Evolutionary conservation across 83 land plant genomes (phyloP).

Genomic region (Larix sibirica): DNA sequence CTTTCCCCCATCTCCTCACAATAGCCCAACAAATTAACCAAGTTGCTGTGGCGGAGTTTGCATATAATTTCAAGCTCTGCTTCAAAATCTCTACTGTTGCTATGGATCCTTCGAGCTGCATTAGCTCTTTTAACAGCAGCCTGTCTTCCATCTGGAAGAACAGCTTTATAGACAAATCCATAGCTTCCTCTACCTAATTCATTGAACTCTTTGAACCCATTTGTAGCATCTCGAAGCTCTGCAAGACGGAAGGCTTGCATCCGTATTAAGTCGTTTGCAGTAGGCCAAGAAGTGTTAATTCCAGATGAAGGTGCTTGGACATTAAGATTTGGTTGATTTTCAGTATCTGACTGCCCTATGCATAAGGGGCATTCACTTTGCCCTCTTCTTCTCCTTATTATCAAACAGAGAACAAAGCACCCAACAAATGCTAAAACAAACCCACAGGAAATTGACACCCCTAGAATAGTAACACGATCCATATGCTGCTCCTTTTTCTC

Average conservation of each 20-base stretch:
- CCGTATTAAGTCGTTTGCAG: conserved; percentile 9
- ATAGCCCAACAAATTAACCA: conserved; percentile 74
- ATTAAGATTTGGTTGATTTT: conserved; percentile 17
- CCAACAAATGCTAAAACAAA: conserved; percentile 30
- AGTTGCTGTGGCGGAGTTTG: conserved; percentile 52
- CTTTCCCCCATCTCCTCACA: conserved; percentile 73
- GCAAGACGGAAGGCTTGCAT: conserved; percentile 61
- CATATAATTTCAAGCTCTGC: conserved; percentile 62
- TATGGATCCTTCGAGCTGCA: conserved; percentile 68
- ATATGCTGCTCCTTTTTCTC: conserved; percentile 3
- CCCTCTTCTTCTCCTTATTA: conserved; percentile 13
- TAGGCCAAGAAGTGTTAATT: conserved; percentile 25
- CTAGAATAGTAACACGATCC: conserved; percentile 24
- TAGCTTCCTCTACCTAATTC: conserved; percentile 77
- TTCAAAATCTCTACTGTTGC: conserved; percentile 69
- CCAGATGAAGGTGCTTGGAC: conserved; percentile 16
- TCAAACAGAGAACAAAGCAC: conserved; percentile 34
- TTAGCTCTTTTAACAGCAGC: conserved; percentile 75
- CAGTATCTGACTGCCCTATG: conserved; percentile 23
- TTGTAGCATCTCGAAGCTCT: conserved; percentile 70
- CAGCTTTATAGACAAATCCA: conserved; percentile 73
- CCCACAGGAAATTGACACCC: conserved; percentile 27
- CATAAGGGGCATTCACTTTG: conserved; percentile 22
- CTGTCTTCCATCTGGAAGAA: conserved; percentile 55
- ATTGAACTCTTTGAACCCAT: conserved; percentile 62